phyloP scores from a whole-genome alignment of 805 yeast genomes.

The Saccharomyces eubayanus region DNA sequence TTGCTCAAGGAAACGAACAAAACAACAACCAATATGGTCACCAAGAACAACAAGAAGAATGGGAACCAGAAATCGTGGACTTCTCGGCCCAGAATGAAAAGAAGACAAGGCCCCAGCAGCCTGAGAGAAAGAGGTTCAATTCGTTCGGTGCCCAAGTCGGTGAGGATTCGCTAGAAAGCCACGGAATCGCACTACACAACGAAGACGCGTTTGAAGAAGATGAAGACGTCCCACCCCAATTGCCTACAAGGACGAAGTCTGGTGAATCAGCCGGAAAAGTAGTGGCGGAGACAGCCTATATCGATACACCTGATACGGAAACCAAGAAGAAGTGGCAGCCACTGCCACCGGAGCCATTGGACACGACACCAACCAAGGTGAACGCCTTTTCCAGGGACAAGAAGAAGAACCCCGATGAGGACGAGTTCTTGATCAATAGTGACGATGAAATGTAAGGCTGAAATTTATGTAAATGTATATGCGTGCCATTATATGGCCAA shows the following conservation, averaged over 20 bases:
- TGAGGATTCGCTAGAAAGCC: constrained; percentile 26
- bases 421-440: constrained; percentile 27
- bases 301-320: constrained; percentile 25
- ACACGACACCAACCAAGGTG: constrained; percentile 23
- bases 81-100: constrained; percentile 1
- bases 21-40: not conserved
- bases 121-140: constrained; percentile 26
- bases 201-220: constrained; percentile 22
- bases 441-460: constrained; percentile 24
- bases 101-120: constrained; percentile 3
- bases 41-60: constrained; percentile 11
- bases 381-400: constrained; percentile 8
- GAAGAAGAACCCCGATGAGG: constrained; percentile 13
- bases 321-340: constrained; percentile 23
- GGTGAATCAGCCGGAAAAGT: constrained; percentile 9
- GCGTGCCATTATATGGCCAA: not conserved
- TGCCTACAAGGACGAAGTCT: constrained; percentile 18
- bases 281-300: constrained; percentile 26
- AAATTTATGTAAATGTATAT: not conserved
- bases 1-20: constrained; percentile 8
- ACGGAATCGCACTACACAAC: constrained; percentile 25
- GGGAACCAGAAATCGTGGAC: constrained; percentile 4
- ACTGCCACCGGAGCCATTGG: constrained; percentile 21
- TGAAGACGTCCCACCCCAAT: constrained; percentile 30
- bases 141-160: constrained; percentile 28